These are phyloP conservation scores for Aureobasidium sp. DNA, from an alignment of 2,329 filamentous ascomycete genomes.

Conservation along the genomic window DNA sequence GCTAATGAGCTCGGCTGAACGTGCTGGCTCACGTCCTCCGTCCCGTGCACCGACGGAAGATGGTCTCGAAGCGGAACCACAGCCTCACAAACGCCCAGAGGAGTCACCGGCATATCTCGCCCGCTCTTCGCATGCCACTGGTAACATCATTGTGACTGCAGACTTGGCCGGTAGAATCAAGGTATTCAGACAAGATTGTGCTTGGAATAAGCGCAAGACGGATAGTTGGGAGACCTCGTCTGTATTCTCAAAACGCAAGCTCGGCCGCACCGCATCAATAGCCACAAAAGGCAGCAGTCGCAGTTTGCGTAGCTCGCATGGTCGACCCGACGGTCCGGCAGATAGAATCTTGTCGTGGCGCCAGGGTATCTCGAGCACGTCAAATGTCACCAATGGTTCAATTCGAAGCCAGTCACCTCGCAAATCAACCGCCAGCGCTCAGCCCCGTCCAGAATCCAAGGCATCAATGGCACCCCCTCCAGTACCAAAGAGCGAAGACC, in stretches of 20 bases:
- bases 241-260: constrained; percentile 61
- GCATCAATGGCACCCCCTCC: constrained; percentile 1
- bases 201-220: constrained; percentile 62
- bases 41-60: constrained; percentile 40
- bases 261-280: constrained; percentile 46
- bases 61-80: constrained; percentile 24
- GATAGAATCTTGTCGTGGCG: constrained; percentile 88
- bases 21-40: constrained; percentile 32
- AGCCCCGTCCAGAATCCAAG: constrained; percentile 11
- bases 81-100: constrained; percentile 35
- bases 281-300: constrained; percentile 42
- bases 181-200: constrained; percentile 91
- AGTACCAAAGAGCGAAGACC: not conserved
- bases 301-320: constrained; percentile 23
- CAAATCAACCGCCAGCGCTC: not conserved
- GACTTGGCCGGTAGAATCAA: constrained; percentile 86
- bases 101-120: constrained; percentile 70
- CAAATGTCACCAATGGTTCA: constrained; percentile 1
- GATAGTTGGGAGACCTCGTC: constrained; percentile 72
- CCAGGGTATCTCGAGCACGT: constrained; percentile 51
- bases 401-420: constrained; percentile 10
- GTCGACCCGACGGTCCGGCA: constrained; percentile 38
- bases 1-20: constrained; percentile 65
- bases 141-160: constrained; percentile 86
- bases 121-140: constrained; percentile 64